A percentile compares a stretch with the other conserved stretches of the same genome.
phyloP scores from a whole-genome alignment of 192 early-diverging fungal species.

The Coemansia sp. region DNA sequence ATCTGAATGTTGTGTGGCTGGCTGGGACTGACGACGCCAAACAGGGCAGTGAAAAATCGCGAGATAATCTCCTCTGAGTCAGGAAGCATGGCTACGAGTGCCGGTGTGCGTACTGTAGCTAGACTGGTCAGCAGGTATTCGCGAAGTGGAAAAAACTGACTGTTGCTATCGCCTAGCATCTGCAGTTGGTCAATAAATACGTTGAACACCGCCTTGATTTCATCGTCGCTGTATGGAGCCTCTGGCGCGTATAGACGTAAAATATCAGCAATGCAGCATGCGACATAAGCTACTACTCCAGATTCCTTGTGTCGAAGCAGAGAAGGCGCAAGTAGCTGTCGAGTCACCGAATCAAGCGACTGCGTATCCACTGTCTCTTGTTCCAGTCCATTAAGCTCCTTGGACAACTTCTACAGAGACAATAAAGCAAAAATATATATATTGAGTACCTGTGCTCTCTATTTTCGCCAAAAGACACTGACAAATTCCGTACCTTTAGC shows the following conservation, averaged over 20 bases:
- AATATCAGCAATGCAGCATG: slow-evolving; percentile 91
- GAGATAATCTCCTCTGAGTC: slow-evolving; percentile 76
- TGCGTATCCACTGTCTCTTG: slow-evolving; percentile 73
- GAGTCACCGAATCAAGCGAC: slow-evolving; percentile 66
- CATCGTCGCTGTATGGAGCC: slow-evolving; percentile 78
- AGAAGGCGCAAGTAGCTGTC: slow-evolving; percentile 67
- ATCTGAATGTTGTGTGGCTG: slow-evolving; percentile 77
- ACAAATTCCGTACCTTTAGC: slow-evolving; percentile 40
- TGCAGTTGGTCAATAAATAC: slow-evolving; percentile 81
- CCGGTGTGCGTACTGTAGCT: slow-evolving; percentile 78
- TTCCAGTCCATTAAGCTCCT: slow-evolving; percentile 68
- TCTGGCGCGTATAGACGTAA: slow-evolving; percentile 93
- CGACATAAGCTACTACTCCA: slow-evolving; percentile 69
- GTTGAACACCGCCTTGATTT: slow-evolving; percentile 78
- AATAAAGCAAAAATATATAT: neutral
- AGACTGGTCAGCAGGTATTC: slow-evolving; percentile 90
- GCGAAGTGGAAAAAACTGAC: slow-evolving; percentile 70
- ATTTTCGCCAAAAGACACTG: neutral
- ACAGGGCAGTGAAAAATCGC: slow-evolving; percentile 71
- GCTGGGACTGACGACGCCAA: slow-evolving; percentile 68
- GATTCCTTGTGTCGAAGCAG: slow-evolving; percentile 80
- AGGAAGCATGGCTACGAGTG: slow-evolving; percentile 76
- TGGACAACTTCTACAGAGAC: slow-evolving; percentile 68
- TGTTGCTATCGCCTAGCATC: slow-evolving; percentile 59
- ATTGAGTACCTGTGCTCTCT: neutral